Evolutionary conservation across 2,329 filamentous ascomycete genomes (phyloP), one percentile per base, ranked within the genome.

Genomic region (Colletotrichum zoysiae): DNA sequence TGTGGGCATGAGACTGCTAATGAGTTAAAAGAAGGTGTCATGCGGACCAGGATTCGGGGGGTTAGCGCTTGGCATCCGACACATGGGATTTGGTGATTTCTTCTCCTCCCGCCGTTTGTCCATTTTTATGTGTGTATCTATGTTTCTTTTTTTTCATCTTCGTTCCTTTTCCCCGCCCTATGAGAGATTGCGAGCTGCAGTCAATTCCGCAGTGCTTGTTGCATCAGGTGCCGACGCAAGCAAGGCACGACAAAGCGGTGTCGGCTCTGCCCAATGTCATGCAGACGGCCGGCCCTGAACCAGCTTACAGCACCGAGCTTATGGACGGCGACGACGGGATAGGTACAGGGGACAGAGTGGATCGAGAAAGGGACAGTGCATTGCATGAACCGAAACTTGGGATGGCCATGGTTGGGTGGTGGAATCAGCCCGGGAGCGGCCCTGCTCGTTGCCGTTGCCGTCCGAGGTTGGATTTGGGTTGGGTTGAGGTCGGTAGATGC

Each of bases 301-400:
- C 14, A n/a, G 38, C n/a, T n/a, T 42, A 5, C 46, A 42, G 60
- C 33, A 62, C 33, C 46, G 33, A 51, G 30, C 44, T 16, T 5
- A 30, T 46, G 23, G 42, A 33, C 42, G 20, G 58, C n/a, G 46
- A 30, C 35, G 51, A 33, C 30, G 51, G 60, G 51, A 56, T 6
- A 38, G 51, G 40, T 6, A 38, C 33, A 38, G 50, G 35, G 26
- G 40, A 46, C 14, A 38, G 53, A 26, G 58, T 66, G 69, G 65
- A 35, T 26, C 59, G 33, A 48, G 26, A 59, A 55, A 48, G 59
- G 69, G 63, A 60, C 65, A 56, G 59, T 71, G 59, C 69, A 60
- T 60, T 71, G 69, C 69, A 71, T 71, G 59, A 71, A 69, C 18
- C 18, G 59, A 55, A 48, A 65, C n/a, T 69, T 71, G 65, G 69